These are phyloP conservation scores for Metschnikowia borealis DNA, from an alignment of 805 yeast genomes.

Conservation along the genomic window DNA sequence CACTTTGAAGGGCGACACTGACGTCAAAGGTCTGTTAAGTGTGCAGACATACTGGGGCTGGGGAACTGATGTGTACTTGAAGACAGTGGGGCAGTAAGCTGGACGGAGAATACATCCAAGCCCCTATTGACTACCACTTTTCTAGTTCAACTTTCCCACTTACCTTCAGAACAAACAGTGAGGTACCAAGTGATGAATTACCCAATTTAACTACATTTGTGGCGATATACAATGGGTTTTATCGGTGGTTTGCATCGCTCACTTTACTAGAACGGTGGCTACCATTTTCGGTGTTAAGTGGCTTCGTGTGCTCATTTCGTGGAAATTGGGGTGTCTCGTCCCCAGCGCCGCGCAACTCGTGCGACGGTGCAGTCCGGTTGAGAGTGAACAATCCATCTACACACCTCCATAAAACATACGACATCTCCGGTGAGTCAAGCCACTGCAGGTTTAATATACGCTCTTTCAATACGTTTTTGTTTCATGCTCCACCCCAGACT, in stretches of 20 bases:
- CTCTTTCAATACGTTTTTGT: background rate
- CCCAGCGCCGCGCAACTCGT: background rate
- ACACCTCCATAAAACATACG: background rate
- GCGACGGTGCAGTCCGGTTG: conserved; percentile 1
- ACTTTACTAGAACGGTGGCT: too few species aligned
- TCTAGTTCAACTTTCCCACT: background rate
- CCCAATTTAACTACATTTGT: too few species aligned
- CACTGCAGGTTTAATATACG: background rate
- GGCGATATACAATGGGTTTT: too few species aligned
- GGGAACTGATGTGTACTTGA: conserved; percentile 76
- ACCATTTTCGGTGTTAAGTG: background rate
- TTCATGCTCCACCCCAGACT: background rate
- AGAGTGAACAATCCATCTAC: background rate
- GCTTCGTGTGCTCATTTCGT: too few species aligned
- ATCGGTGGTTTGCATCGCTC: too few species aligned
- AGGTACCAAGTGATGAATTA: too few species aligned
- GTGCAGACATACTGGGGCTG: conserved; percentile 69
- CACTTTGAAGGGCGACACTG: conserved; percentile 16
- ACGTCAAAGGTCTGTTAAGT: conserved; percentile 45
- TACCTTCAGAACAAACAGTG: background rate
- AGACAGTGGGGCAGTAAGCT: conserved; percentile 30
- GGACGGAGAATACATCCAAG: too few species aligned
- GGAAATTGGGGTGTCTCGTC: too few species aligned
- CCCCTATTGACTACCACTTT: too few species aligned
- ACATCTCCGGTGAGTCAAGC: background rate